Conservation (phyloP, 148 eudicot genomes). For the Vaccinium myrtillus region DNA sequence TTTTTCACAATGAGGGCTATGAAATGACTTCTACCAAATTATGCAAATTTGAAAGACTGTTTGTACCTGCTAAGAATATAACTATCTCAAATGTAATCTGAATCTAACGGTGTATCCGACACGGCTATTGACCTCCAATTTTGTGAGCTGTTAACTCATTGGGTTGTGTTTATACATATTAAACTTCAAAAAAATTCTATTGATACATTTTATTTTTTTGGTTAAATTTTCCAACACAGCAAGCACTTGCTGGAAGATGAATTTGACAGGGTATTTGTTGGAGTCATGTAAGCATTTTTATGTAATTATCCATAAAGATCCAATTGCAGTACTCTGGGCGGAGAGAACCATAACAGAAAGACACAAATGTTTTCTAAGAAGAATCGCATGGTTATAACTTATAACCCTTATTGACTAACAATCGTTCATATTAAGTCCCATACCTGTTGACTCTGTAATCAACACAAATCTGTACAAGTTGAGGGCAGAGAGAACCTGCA, state of each 20-base stretch:
- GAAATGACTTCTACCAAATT: background rate
- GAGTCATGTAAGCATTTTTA: background rate
- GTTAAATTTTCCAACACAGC: too few relatives aligned
- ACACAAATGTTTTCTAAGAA: background rate
- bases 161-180: too few relatives aligned
- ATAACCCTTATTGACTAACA: background rate
- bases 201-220: too few relatives aligned
- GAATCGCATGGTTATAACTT: background rate
- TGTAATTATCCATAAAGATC: background rate
- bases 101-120: too few relatives aligned
- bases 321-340: too few relatives aligned
- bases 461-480: slow-evolving; percentile 83
- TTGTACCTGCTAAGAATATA: too few relatives aligned
- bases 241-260: too few relatives aligned
- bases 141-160: too few relatives aligned
- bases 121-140: too few relatives aligned
- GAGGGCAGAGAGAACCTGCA: slow-evolving; percentile 86
- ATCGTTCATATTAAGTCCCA: background rate
- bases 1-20: background rate
- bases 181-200: too few relatives aligned
- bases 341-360: too few relatives aligned
- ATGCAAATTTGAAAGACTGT: background rate
- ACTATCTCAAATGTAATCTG: too few relatives aligned
- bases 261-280: background rate
- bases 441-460: slow-evolving; percentile 78